Base-by-base conservation (phyloP, 306 rosid genomes). In the Prosopis cineraria region DNA sequence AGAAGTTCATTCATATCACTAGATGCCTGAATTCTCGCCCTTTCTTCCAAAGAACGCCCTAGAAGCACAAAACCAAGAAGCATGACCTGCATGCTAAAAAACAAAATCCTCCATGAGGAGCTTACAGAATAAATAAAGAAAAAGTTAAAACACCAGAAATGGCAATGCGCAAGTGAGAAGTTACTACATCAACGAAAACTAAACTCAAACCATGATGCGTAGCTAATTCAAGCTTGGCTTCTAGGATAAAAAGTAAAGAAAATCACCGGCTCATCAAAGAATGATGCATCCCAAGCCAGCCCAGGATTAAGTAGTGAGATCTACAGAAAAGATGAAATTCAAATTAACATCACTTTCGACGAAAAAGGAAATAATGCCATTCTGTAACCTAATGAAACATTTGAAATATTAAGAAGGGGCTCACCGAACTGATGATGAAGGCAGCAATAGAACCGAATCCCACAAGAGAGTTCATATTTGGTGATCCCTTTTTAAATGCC, bases 251-350 rank as follows among this genome's bases (percentile, higher is more conserved):
- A 89, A 82, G 84, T 72, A 76, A 84, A 86, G 84, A 65, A 90
- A 92, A 78, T 89, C 91, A 95, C 99, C 96, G 98, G 99, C 73
- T 95, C 98, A 84, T 95, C 98, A 82, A 95, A 95, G 86, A 95
- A 95, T 16, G 99, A 71, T 31, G 98, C 96, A 81, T 89, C 89
- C 98, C 98, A 95, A 67, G 89, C 87, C 62, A 55, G 62, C 31
- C 31, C 62, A 55, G 62, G 62, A 24, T 24, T 72, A 73, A 95
- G 91, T 76, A 95, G 91, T 1, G 98, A 89, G 77, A 95, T 89
- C 98, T 95, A 78, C 81, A 85, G 70, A 76, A 85, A 55, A 60
- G 17, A 71, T 55, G 64, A 33, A 78, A 43, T 72, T 71, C 50
- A 13, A 55, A 75, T 78, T 29, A 72, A 71, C 48, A 75, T 59